Conservation (phyloP, 768 basidiomycete genomes). For the Boletus vinaceobasis region DNA sequence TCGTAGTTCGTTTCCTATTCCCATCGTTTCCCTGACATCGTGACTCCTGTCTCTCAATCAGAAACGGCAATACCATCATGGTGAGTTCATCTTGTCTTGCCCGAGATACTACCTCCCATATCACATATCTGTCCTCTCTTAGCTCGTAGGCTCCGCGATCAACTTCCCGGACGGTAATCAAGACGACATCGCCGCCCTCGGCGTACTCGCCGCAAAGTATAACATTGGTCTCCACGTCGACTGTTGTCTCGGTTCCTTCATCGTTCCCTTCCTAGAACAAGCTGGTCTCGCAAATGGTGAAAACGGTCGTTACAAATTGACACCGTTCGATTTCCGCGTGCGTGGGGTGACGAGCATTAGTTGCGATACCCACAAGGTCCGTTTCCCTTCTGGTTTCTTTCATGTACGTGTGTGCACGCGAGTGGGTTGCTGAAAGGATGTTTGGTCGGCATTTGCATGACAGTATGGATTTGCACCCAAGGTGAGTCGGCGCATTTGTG, state of each 20-base stretch:
- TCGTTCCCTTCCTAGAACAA: slow-evolving; percentile 86
- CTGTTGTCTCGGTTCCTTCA: slow-evolving; percentile 91
- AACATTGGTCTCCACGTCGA: slow-evolving; percentile 91
- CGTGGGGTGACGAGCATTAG: slow-evolving; percentile 91
- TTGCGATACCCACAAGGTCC: slow-evolving; percentile 92
- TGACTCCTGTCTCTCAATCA: slow-evolving; percentile 27
- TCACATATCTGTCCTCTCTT: not conserved
- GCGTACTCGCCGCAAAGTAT: slow-evolving; percentile 65
- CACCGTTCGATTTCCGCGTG: slow-evolving; percentile 87
- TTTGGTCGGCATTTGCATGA: not conserved
- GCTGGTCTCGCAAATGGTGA: slow-evolving; percentile 65
- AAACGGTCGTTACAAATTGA: slow-evolving; percentile 49
- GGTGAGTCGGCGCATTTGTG: slow-evolving; percentile 37
- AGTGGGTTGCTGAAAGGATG: not conserved
- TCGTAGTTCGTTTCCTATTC: slow-evolving; percentile 28
- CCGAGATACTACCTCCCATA: not conserved
- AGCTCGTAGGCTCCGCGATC: slow-evolving; percentile 83
- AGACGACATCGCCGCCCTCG: slow-evolving; percentile 81
- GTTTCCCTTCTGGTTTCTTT: not conserved
- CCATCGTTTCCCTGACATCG: too few species aligned
- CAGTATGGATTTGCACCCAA: slow-evolving; percentile 95
- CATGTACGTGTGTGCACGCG: not conserved
- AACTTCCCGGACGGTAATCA: slow-evolving; percentile 86
- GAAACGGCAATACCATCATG: slow-evolving; percentile 88
- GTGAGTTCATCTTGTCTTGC: slow-evolving; percentile 33